Evolutionary conservation across 768 basidiomycete species (phyloP).

Genomic region (Mycena filopes): DNA sequence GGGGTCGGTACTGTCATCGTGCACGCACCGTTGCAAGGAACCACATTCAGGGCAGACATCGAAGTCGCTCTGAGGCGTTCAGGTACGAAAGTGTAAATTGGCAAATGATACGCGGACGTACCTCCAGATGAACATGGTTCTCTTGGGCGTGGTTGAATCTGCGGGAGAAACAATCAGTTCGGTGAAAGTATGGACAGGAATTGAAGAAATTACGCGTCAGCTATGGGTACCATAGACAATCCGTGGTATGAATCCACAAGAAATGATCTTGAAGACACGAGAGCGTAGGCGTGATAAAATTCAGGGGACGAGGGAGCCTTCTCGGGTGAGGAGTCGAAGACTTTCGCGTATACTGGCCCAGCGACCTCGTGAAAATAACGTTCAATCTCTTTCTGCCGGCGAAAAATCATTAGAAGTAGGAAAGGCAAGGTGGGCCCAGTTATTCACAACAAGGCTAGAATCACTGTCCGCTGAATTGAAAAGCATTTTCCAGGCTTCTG

Average conservation of each 20-base stretch:
- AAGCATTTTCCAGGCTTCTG: slow-evolving; percentile 49
- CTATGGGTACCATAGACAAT: slow-evolving; percentile 85
- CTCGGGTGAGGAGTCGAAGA: slow-evolving; percentile 12
- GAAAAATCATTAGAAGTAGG: background rate
- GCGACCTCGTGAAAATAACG: slow-evolving; percentile 49
- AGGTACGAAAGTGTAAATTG: slow-evolving; percentile 14
- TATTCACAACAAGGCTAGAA: slow-evolving; percentile 38
- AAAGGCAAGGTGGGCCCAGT: slow-evolving; percentile 1
- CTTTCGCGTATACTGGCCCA: slow-evolving; percentile 31
- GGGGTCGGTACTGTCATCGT: slow-evolving; percentile 56
- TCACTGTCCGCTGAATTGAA: slow-evolving; percentile 31
- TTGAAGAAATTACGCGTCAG: slow-evolving; percentile 78
- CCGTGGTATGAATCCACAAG: slow-evolving; percentile 85
- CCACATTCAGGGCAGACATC: slow-evolving; percentile 81
- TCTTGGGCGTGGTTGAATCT: slow-evolving; percentile 82
- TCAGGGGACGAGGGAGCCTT: slow-evolving; percentile 44
- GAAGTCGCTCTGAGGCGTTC: slow-evolving; percentile 67
- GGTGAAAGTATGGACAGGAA: slow-evolving; percentile 6
- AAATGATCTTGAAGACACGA: slow-evolving; percentile 88
- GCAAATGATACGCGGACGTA: slow-evolving; percentile 41
- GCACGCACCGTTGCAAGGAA: slow-evolving; percentile 71
- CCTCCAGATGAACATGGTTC: slow-evolving; percentile 81
- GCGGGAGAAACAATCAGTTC: slow-evolving; percentile 5
- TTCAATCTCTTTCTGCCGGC: slow-evolving; percentile 46
- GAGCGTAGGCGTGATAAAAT: slow-evolving; percentile 64